phyloP scores from a whole-genome alignment of 2,329 filamentous ascomycete species.

The Fusarium sp. region DNA sequence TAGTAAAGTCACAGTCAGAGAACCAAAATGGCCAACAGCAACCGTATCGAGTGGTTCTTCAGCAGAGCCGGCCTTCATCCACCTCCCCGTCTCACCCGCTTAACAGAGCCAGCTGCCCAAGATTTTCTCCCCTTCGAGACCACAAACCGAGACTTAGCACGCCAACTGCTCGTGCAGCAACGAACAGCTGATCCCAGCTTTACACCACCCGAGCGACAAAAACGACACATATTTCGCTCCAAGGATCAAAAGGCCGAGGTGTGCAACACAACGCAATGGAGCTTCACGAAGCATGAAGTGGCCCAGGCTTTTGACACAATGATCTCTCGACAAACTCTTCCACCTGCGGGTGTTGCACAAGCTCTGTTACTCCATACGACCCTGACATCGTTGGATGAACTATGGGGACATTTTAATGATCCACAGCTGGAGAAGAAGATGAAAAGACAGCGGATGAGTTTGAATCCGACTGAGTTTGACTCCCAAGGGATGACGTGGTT shows the following conservation, averaged over 20 bases:
- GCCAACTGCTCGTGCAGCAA: constrained; percentile 14
- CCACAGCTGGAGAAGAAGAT: constrained; percentile 26
- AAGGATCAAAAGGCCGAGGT: constrained; percentile 13
- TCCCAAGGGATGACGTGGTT: constrained; percentile 2
- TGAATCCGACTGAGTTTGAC: neutral
- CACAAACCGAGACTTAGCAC: constrained; percentile 9
- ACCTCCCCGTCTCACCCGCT: constrained; percentile 1
- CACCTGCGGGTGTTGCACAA: constrained; percentile 22
- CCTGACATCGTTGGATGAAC: constrained; percentile 12
- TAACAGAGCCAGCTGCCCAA: constrained; percentile 15
- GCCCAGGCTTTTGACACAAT: constrained; percentile 16
- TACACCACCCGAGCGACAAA: constrained; percentile 3
- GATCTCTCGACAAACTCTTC: neutral
- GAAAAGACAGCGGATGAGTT: constrained; percentile 11
- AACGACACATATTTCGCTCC: constrained; percentile 13
- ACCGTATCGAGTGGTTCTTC: constrained; percentile 28
- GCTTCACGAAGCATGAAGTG: constrained; percentile 28
- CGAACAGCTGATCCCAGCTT: constrained; percentile 9
- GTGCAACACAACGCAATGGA: constrained; percentile 18
- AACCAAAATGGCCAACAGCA: constrained; percentile 5
- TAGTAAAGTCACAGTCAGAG: neutral
- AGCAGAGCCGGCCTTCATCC: constrained; percentile 16
- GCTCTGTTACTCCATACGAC: constrained; percentile 6
- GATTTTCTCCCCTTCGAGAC: constrained; percentile 13
- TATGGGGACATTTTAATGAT: constrained; percentile 28